Percentiles rank a stretch among this genome's conserved stretches.
Conservation (phyloP, 257 asterid species). For the Fraxinus excelsior region DNA sequence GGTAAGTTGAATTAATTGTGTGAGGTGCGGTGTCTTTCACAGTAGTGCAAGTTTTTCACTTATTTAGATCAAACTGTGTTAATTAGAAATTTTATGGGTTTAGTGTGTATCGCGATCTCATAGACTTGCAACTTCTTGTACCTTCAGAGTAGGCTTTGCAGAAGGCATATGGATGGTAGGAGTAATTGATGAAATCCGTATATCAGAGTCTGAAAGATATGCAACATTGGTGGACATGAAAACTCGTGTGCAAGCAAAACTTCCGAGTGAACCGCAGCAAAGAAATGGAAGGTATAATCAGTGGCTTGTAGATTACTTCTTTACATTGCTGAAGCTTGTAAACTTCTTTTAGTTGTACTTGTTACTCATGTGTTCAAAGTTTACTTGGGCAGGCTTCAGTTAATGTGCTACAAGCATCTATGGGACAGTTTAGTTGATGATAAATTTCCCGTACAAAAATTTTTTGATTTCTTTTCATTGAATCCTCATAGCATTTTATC, state of each 20-base stretch:
- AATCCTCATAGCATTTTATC: slow-evolving; percentile 63
- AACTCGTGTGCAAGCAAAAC: slow-evolving; percentile 70
- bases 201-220: slow-evolving; percentile 53
- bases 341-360: background rate
- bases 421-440: slow-evolving; percentile 80
- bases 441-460: slow-evolving; percentile 59
- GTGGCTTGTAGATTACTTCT: slow-evolving; percentile 2
- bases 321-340: slow-evolving; percentile 15
- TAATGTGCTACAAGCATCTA: slow-evolving; percentile 88
- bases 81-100: background rate
- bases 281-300: slow-evolving; percentile 79
- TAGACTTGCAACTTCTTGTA: slow-evolving; percentile 31
- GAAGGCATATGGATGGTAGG: slow-evolving; percentile 95
- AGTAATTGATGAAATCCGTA: slow-evolving; percentile 80
- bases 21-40: background rate
- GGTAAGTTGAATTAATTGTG: background rate
- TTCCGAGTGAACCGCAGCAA: slow-evolving; percentile 79
- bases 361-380: slow-evolving; percentile 21
- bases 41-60: background rate
- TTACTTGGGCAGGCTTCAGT: slow-evolving; percentile 70
- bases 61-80: background rate
- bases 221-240: slow-evolving; percentile 79
- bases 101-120: slow-evolving; percentile 12
- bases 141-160: slow-evolving; percentile 68
- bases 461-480: slow-evolving; percentile 76